Evolutionary conservation across 306 rosid species (phyloP).

Genomic region (Cajanus cajan): DNA sequence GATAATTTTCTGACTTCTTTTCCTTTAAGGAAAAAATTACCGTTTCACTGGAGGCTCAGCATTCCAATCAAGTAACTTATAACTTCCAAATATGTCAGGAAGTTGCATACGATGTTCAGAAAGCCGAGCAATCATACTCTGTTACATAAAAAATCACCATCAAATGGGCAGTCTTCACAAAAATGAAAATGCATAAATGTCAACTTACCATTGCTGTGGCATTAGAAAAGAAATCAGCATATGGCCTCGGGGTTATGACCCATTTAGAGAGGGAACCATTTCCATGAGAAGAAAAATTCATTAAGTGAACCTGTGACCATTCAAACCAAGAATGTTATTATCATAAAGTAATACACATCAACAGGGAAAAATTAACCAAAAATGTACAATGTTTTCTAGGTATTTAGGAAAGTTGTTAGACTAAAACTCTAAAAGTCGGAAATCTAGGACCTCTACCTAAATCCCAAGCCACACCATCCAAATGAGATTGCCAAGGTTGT

Average conservation of each 20-base stretch:
- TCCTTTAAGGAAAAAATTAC: conserved; percentile 39
- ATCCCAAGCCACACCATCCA: conserved; percentile 12
- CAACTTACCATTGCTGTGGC: conserved; percentile 64
- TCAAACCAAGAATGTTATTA: conserved; percentile 26
- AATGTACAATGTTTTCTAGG: neutral
- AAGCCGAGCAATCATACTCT: conserved; percentile 69
- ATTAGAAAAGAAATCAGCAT: conserved; percentile 60
- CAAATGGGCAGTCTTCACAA: conserved; percentile 27
- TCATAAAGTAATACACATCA: conserved; percentile 7
- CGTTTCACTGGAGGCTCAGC: conserved; percentile 50
- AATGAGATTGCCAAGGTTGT: neutral
- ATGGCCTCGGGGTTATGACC: conserved; percentile 63
- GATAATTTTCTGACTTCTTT: neutral
- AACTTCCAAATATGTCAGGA: conserved; percentile 69
- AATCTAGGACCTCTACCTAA: conserved; percentile 16
- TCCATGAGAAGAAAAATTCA: conserved; percentile 55
- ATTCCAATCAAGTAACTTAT: conserved; percentile 66
- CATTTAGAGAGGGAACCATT: conserved; percentile 60
- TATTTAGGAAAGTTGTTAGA: conserved; percentile 1
- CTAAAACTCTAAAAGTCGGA: conserved; percentile 14
- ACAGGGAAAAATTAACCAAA: neutral
- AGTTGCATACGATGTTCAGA: conserved; percentile 68
- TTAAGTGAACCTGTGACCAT: conserved; percentile 60
- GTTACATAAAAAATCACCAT: conserved; percentile 34
- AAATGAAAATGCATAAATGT: conserved; percentile 33